These are phyloP conservation scores for Lanmaoa rubissima DNA, from an alignment of 768 basidiomycete species.

Conservation along the genomic window DNA sequence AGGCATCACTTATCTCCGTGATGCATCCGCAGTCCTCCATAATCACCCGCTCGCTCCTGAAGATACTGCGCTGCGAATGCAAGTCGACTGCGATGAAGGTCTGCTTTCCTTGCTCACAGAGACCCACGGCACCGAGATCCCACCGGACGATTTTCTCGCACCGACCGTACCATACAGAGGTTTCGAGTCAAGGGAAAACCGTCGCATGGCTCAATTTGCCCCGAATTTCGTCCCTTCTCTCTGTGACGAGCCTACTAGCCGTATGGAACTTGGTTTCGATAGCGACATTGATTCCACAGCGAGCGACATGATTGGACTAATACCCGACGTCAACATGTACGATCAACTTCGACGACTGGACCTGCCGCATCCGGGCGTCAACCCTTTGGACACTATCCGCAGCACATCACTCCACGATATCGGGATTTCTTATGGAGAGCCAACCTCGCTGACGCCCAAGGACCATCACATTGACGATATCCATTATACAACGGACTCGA, in stretches of 20 bases:
- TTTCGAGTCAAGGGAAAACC: not conserved
- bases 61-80: conserved; percentile 1
- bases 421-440: not conserved
- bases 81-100: conserved; percentile 2
- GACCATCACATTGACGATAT: not conserved
- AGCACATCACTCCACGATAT: not conserved
- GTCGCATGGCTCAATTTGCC: not conserved
- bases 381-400: conserved; percentile 40
- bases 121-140: not conserved
- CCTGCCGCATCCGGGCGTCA: conserved; percentile 29
- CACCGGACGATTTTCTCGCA: not conserved
- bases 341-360: conserved; percentile 19
- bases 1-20: conserved; percentile 21
- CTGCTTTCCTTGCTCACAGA: not conserved
- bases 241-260: not conserved
- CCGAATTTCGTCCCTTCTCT: not conserved
- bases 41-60: not conserved
- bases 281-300: conserved; percentile 8
- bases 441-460: not conserved
- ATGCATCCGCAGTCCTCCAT: not conserved
- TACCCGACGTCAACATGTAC: conserved; percentile 39
- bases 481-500: not conserved
- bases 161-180: not conserved
- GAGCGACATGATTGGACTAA: conserved; percentile 22
- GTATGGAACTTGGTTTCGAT: conserved; percentile 5